Percentiles rank a stretch among this genome's conserved stretches.
These are phyloP conservation scores for Sonneratia alba DNA, from an alignment of 345 rosid species.

Conservation along the genomic window DNA sequence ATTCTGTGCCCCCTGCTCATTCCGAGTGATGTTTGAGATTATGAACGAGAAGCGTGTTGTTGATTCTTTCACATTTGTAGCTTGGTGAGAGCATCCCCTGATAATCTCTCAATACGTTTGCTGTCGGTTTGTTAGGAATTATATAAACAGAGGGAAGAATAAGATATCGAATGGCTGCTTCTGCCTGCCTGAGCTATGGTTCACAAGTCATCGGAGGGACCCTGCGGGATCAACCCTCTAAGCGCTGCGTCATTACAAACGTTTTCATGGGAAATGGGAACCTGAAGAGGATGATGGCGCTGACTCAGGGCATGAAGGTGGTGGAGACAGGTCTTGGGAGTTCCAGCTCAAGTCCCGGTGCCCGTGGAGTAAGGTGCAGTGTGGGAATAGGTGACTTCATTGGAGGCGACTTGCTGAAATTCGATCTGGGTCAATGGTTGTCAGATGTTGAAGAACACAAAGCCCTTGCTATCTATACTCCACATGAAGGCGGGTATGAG, in stretches of 20 bases:
- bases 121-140: no score
- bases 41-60: no score
- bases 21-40: no score
- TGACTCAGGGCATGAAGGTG: not conserved
- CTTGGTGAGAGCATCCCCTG: no score
- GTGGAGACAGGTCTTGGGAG: not conserved
- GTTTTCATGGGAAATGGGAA: not conserved
- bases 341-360: conserved; percentile 3
- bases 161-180: conserved; percentile 23
- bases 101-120: no score
- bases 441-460: conserved; percentile 81
- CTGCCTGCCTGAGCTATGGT: conserved; percentile 28
- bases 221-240: conserved; percentile 5
- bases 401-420: conserved; percentile 69
- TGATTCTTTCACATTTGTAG: no score
- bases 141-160: not conserved
- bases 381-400: conserved; percentile 55
- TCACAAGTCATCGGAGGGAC: conserved; percentile 14
- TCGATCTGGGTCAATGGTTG: conserved; percentile 68
- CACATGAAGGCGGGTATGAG: conserved; percentile 93
- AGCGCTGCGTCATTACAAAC: not conserved
- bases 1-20: no score
- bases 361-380: conserved; percentile 25
- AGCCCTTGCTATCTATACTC: conserved; percentile 75
- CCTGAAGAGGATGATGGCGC: not conserved